Percentiles rank a stretch among this genome's conserved stretches.
These are phyloP conservation scores for Stagonosporopsis rhizophila DNA, from an alignment of 2,329 filamentous ascomycete genomes.

Conservation along the genomic window DNA sequence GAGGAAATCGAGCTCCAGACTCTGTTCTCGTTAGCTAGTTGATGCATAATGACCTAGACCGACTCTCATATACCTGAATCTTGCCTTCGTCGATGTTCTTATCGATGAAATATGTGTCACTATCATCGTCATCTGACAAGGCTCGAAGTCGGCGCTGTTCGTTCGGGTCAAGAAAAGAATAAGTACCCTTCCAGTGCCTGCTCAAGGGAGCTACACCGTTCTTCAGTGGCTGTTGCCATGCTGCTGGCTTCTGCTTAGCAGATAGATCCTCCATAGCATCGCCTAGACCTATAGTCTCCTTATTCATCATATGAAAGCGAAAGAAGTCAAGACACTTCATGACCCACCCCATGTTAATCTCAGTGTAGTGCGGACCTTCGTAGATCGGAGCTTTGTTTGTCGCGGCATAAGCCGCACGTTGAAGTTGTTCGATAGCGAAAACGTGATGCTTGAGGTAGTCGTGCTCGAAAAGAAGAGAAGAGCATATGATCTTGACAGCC, in stretches of 20 bases:
- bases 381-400: slow-evolving; percentile 51
- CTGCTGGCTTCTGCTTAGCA: slow-evolving; percentile 49
- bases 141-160: slow-evolving; percentile 28
- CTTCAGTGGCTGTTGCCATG: slow-evolving; percentile 51
- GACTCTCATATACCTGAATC: slow-evolving; percentile 33
- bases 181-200: slow-evolving; percentile 60
- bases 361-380: slow-evolving; percentile 41
- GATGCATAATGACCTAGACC: background rate
- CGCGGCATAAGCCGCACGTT: slow-evolving; percentile 54
- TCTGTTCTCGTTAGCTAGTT: slow-evolving; percentile 32
- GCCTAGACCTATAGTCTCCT: slow-evolving; percentile 49
- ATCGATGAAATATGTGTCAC: slow-evolving; percentile 34
- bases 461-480: slow-evolving; percentile 40
- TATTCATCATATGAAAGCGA: slow-evolving; percentile 56
- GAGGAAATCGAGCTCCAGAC: slow-evolving; percentile 44
- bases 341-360: slow-evolving; percentile 56
- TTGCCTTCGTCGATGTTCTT: slow-evolving; percentile 40
- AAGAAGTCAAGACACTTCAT: slow-evolving; percentile 62
- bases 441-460: slow-evolving; percentile 25
- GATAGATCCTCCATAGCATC: slow-evolving; percentile 47
- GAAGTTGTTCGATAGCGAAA: slow-evolving; percentile 54
- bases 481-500: slow-evolving; percentile 44
- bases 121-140: slow-evolving; percentile 29
- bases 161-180: slow-evolving; percentile 49
- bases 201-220: slow-evolving; percentile 48